Percentiles rank a stretch among this genome's conserved stretches.
Conservation (phyloP, 768 basidiomycete genomes). For the Boletus coccyginus region DNA sequence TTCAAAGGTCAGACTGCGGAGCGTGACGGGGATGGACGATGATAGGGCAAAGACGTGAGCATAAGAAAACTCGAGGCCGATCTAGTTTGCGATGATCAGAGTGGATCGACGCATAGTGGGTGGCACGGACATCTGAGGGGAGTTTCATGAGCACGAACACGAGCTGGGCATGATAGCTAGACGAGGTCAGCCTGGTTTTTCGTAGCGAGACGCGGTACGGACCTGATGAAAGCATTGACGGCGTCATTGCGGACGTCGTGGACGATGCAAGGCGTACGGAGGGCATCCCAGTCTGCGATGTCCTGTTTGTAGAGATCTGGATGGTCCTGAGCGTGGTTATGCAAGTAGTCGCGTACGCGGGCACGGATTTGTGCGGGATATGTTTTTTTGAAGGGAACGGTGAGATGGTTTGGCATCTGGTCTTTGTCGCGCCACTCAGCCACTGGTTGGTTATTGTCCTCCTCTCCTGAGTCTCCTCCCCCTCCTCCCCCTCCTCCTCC, state of each 20-base stretch:
- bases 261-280: conserved; percentile 56
- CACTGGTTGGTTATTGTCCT: conserved; percentile 12
- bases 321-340: conserved; percentile 64
- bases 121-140: conserved; percentile 62
- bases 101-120: conserved; percentile 3
- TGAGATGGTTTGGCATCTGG: conserved; percentile 74
- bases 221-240: conserved; percentile 56
- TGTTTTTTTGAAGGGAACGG: conserved; percentile 73
- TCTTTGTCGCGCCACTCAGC: conserved; percentile 14
- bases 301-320: conserved; percentile 85
- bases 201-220: conserved; percentile 25
- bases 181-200: conserved; percentile 2
- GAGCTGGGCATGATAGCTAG: conserved; percentile 90
- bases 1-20: conserved; percentile 81
- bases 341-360: conserved; percentile 63
- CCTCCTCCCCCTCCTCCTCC: too few relatives aligned
- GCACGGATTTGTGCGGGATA: conserved; percentile 52
- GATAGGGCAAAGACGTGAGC: conserved; percentile 62
- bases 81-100: conserved; percentile 40
- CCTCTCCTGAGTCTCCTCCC: too few relatives aligned
- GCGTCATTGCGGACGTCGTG: conserved; percentile 56
- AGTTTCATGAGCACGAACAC: conserved; percentile 81
- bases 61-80: conserved; percentile 70
- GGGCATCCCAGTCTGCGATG: conserved; percentile 62
- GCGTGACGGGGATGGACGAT: conserved; percentile 51